Percentiles rank a stretch among this genome's conserved stretches.
Evolutionary conservation across 495 filamentous ascomycete genomes (phyloP).

Genomic region (Cladorrhinum samala): DNA sequence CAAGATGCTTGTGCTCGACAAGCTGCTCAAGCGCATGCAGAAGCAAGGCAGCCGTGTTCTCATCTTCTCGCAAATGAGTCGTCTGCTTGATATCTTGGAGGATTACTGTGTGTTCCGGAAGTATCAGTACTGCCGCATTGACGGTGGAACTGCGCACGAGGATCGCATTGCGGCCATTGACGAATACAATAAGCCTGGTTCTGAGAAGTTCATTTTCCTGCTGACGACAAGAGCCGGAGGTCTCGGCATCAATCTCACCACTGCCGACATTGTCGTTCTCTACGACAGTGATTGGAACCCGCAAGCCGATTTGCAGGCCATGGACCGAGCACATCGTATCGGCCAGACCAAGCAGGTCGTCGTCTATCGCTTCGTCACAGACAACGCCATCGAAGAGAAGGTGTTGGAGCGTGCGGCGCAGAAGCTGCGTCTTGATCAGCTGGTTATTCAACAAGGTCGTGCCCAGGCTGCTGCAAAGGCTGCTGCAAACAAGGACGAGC

Average conservation of each 20-base stretch:
- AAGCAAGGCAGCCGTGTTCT: conserved; percentile 83
- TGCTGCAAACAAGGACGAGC: conserved; percentile 85
- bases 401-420: conserved; percentile 96
- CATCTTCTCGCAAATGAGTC: conserved; percentile 99
- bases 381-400: conserved; percentile 98
- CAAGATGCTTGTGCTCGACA: conserved; percentile 97
- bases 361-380: conserved; percentile 94
- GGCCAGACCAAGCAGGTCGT: conserved; percentile 97
- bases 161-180: conserved; percentile 97
- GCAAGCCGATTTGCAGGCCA: conserved; percentile 95
- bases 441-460: conserved; percentile 99
- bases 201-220: conserved; percentile 95
- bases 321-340: conserved; percentile 98
- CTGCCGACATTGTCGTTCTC: conserved; percentile 93
- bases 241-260: conserved; percentile 96
- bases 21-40: conserved; percentile 77
- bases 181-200: conserved; percentile 92
- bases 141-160: conserved; percentile 94
- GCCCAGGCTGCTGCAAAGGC: conserved; percentile 86
- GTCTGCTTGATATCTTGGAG: conserved; percentile 93
- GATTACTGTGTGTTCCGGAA: conserved; percentile 96
- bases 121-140: conserved; percentile 95
- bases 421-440: conserved; percentile 92
- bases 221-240: conserved; percentile 96
- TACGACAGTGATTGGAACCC: conserved; percentile 99